These are phyloP conservation scores for Crassisporium funariophilum DNA, from an alignment of 768 basidiomycete genomes.

Conservation along the genomic window DNA sequence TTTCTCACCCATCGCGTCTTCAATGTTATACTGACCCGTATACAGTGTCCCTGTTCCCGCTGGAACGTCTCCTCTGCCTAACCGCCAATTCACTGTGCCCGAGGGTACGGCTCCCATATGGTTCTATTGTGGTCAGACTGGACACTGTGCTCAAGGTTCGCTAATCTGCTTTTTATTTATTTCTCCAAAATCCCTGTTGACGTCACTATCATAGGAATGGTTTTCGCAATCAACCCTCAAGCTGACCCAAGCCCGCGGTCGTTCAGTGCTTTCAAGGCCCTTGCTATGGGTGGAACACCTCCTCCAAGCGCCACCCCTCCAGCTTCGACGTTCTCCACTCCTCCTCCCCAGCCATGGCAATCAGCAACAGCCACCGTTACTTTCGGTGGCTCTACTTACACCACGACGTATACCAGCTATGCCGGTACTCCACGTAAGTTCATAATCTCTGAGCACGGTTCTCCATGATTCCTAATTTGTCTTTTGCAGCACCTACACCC, in stretches of 20 bases:
- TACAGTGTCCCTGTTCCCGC: conserved; percentile 41
- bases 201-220: conserved; percentile 49
- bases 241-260: conserved; percentile 35
- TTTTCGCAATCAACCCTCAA: conserved; percentile 66
- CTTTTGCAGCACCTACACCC: conserved; percentile 25
- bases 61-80: conserved; percentile 39
- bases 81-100: conserved; percentile 39
- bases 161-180: neutral
- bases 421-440: conserved; percentile 34
- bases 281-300: conserved; percentile 38
- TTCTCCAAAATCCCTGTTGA: conserved; percentile 16
- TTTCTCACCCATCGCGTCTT: neutral
- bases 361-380: conserved; percentile 46
- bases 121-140: conserved; percentile 56
- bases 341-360: conserved; percentile 35
- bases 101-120: conserved; percentile 50
- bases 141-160: conserved; percentile 49
- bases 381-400: conserved; percentile 28
- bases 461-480: neutral
- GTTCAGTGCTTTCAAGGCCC: conserved; percentile 51
- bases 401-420: conserved; percentile 44
- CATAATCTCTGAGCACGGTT: neutral
- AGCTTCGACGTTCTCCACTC: conserved; percentile 23
- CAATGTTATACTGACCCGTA: neutral
- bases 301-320: conserved; percentile 19